Conservation (phyloP, 495 filamentous ascomycete genomes). For the Hypoxylon cercidicola region DNA sequence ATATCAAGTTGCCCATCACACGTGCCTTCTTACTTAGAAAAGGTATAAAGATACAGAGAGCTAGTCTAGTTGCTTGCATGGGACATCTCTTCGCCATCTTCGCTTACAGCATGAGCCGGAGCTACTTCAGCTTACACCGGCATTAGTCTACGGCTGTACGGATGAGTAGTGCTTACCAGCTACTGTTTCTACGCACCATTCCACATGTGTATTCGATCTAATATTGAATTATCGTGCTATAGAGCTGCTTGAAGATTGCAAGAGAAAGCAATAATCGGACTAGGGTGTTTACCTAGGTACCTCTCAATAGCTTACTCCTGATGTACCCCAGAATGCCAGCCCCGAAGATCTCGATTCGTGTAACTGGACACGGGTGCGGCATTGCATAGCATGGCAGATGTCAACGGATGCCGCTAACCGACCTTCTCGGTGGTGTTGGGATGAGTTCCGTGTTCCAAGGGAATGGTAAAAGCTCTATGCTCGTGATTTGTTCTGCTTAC, state of each 20-base stretch:
- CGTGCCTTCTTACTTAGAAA: too few relatives aligned
- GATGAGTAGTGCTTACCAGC: too few relatives aligned
- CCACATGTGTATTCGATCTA: too few relatives aligned
- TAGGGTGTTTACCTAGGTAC: background rate
- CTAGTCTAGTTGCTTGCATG: too few relatives aligned
- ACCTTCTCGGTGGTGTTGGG: background rate
- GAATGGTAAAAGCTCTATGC: background rate
- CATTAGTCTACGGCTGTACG: too few relatives aligned
- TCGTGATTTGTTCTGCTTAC: background rate
- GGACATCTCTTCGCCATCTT: too few relatives aligned
- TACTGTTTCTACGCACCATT: too few relatives aligned
- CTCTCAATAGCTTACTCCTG: background rate
- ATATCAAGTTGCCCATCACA: too few relatives aligned
- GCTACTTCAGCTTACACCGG: too few relatives aligned
- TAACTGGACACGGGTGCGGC: background rate
- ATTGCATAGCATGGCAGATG: background rate
- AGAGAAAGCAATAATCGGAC: background rate
- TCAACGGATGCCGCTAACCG: background rate
- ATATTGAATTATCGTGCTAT: background rate
- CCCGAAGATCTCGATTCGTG: background rate
- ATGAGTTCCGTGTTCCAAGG: background rate
- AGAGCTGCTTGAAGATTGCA: background rate
- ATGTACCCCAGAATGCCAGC: conserved; percentile 3
- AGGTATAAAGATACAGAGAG: too few relatives aligned
- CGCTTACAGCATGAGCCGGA: too few relatives aligned